Evolutionary conservation across 2,329 filamentous ascomycete species (phyloP), one percentile per base, ranked within the genome.

Genomic region (Microcyclospora tardicrescens): DNA sequence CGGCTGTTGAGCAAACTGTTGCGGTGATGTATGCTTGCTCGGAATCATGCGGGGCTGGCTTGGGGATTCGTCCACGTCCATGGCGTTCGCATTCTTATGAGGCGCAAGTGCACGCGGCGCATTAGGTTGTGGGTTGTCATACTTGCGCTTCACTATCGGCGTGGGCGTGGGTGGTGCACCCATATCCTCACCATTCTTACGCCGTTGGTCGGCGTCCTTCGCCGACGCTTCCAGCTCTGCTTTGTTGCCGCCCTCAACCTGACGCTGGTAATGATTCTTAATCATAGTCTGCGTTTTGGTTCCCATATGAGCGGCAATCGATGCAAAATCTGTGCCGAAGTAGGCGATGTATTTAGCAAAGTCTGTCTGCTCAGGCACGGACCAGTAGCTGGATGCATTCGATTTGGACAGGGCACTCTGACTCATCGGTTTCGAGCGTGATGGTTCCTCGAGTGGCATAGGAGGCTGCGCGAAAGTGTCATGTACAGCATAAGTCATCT

Each of bases 231-330:
- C 57, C 3, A 69, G 56, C 15, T 67, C 66, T 4, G 50, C 48
- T 35, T 54, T 47, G 31, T 58, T 60, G 9, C 64, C 65, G 27
- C 60, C 54, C 38, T 67, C 64, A 10, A 67, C 55, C 36, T 65
- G 57, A 37, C 67, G 65, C 36, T 63, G 50, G 41, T 66, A 71
- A 47, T 69, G 63, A 52, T 71, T 71, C 52, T 69, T 69, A 67
- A 83, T 84, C 84, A 91, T 91, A n/a, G 82, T 81, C 40, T 80
- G 73, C 13, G 84, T 89, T 62, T 89, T 89, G 4, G 82, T 84
- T 36, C 80, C 79, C 80, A 91, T 86, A 51, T 84, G 77, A 37
- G 69, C 69, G 31, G 84, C 80, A 59, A 89, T 89, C 4, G 73
- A 74, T 35, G 66, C 65, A 75, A 82, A 91, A 56, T 91, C 82